These are phyloP conservation scores for Chytriomyces sp. DNA, from an alignment of 192 early-diverging fungal genomes.

Conservation along the genomic window DNA sequence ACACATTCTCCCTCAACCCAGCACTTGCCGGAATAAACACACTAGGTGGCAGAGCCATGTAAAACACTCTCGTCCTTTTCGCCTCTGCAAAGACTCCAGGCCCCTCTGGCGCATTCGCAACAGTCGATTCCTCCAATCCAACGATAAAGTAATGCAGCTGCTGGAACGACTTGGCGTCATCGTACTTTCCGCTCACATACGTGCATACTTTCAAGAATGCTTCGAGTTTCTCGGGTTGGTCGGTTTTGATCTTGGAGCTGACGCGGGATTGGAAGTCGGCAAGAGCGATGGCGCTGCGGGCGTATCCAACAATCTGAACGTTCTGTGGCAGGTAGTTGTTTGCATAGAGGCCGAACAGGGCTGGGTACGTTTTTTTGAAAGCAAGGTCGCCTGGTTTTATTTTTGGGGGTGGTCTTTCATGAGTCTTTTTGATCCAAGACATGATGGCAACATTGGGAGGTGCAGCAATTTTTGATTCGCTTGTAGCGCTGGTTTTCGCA, in stretches of 20 bases:
- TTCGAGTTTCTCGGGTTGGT: slow-evolving; percentile 57
- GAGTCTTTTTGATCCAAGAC: background rate
- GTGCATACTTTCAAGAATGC: slow-evolving; percentile 74
- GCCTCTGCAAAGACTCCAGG: slow-evolving; percentile 21
- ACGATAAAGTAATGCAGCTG: slow-evolving; percentile 67
- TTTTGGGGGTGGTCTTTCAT: background rate
- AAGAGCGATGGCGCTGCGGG: slow-evolving; percentile 78
- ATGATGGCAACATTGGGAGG: background rate
- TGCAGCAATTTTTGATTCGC: background rate
- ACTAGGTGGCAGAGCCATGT: slow-evolving; percentile 94
- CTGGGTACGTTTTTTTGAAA: slow-evolving; percentile 98
- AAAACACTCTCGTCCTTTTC: slow-evolving; percentile 81
- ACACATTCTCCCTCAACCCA: slow-evolving; percentile 74
- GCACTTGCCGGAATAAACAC: slow-evolving; percentile 88
- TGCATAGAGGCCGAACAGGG: slow-evolving; percentile 91
- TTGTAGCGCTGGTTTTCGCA: no score
- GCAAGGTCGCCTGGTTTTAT: slow-evolving; percentile 84
- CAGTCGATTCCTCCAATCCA: slow-evolving; percentile 56
- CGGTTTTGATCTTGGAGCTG: slow-evolving; percentile 69
- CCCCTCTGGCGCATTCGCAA: background rate
- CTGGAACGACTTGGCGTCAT: slow-evolving; percentile 73
- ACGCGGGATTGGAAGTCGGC: slow-evolving; percentile 79
- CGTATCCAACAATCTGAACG: slow-evolving; percentile 87
- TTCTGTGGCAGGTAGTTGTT: slow-evolving; percentile 79
- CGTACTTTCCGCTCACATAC: slow-evolving; percentile 87